These are phyloP conservation scores for Dendrothele bispora DNA, from an alignment of 768 basidiomycete species.

Conservation along the genomic window DNA sequence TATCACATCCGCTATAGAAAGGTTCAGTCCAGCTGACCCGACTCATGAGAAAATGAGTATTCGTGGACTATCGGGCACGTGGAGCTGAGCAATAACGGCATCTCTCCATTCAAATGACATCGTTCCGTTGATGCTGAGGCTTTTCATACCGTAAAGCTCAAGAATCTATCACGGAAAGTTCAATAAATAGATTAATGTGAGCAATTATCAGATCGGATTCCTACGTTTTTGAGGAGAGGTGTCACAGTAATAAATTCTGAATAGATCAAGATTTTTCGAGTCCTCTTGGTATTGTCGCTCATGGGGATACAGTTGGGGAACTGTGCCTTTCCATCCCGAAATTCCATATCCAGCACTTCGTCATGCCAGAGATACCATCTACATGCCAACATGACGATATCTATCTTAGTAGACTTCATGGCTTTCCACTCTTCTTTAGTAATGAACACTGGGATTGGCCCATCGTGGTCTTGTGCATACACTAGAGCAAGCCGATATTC, in stretches of 20 bases:
- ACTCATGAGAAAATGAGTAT: conserved; percentile 23
- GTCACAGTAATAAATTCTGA: conserved; percentile 17
- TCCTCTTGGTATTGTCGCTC: too few relatives aligned
- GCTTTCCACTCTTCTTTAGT: conserved; percentile 12
- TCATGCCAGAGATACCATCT: conserved; percentile 6
- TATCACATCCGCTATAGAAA: conserved; percentile 16
- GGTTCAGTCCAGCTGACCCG: conserved; percentile 21
- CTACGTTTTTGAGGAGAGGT: conserved; percentile 17
- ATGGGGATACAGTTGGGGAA: neutral
- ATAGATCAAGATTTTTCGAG: conserved; percentile 11
- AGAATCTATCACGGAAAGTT: neutral
- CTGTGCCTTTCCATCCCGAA: neutral
- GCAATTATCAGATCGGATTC: too few relatives aligned
- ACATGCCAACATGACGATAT: conserved; percentile 7
- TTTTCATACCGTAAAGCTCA: neutral
- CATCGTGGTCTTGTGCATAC: conserved; percentile 4
- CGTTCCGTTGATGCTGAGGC: conserved; percentile 14
- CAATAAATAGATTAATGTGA: too few relatives aligned
- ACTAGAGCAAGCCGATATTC: conserved; percentile 10
- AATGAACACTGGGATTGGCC: conserved; percentile 5
- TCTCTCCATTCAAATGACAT: conserved; percentile 8
- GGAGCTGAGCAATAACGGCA: conserved; percentile 13
- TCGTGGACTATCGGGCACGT: conserved; percentile 3
- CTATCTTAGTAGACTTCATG: conserved; percentile 18
- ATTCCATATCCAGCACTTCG: neutral